Conservation (phyloP, 1,284 basidiomycete species). For the Austroboletus novae-zelandiae region DNA sequence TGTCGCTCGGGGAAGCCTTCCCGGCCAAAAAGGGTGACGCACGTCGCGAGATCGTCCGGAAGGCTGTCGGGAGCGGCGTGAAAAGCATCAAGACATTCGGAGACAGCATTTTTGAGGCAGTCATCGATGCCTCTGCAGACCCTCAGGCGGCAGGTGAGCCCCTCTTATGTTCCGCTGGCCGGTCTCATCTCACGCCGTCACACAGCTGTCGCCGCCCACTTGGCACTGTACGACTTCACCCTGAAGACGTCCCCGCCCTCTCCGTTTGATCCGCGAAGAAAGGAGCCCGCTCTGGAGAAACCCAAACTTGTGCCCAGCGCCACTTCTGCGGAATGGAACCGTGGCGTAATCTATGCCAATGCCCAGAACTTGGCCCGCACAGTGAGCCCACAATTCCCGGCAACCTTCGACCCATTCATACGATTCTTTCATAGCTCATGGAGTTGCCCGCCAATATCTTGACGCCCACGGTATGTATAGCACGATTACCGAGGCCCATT, state of each 20-base stretch:
- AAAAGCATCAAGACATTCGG: conserved; percentile 47
- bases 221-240: conserved; percentile 72
- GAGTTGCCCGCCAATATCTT: conserved; percentile 84
- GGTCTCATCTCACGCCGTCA: background rate
- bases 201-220: conserved; percentile 71
- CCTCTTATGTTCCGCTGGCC: background rate
- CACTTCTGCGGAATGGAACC: conserved; percentile 61
- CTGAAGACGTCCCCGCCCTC: conserved; percentile 71
- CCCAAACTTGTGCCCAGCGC: conserved; percentile 46
- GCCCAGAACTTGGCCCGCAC: conserved; percentile 87
- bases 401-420: background rate
- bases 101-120: conserved; percentile 49
- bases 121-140: conserved; percentile 62
- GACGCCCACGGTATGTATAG: conserved; percentile 63
- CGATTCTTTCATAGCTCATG: conserved; percentile 51
- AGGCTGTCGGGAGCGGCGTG: conserved; percentile 64
- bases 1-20: conserved; percentile 64
- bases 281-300: conserved; percentile 46
- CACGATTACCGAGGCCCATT: background rate
- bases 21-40: conserved; percentile 44
- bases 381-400: conserved; percentile 35
- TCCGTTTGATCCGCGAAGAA: conserved; percentile 53
- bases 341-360: conserved; percentile 68
- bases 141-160: conserved; percentile 69
- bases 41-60: conserved; percentile 63